phyloP scores from a whole-genome alignment of 2,329 filamentous ascomycete genomes.

The Penicillium verrucosum region DNA sequence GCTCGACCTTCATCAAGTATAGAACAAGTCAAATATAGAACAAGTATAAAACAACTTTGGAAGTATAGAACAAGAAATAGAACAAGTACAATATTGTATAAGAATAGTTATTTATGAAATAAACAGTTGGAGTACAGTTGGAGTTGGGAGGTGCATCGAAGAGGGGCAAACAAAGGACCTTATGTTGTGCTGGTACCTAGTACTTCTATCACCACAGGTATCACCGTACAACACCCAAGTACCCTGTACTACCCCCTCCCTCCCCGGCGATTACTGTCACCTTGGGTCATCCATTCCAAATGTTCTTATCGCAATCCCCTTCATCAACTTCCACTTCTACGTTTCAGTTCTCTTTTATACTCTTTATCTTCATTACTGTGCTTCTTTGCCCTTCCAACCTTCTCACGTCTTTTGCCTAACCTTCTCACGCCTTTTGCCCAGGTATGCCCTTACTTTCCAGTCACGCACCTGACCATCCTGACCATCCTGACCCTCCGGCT shows the following conservation, averaged over 20 bases:
- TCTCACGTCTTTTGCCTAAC: neutral
- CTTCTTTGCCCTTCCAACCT: neutral
- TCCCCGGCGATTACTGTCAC: neutral
- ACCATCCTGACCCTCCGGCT: constrained; percentile 3
- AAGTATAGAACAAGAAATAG: too few relatives aligned
- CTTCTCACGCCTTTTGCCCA: neutral
- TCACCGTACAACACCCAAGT: neutral
- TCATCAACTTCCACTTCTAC: neutral
- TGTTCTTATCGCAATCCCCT: constrained; percentile 1
- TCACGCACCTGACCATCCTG: neutral
- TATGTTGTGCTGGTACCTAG: neutral
- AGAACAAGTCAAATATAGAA: too few relatives aligned
- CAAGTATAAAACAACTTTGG: too few relatives aligned
- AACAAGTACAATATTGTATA: neutral
- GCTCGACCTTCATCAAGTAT: too few relatives aligned
- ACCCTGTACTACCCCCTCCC: constrained; percentile 6
- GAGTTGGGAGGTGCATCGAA: neutral
- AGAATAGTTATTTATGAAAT: neutral
- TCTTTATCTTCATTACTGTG: neutral
- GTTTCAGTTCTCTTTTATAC: neutral
- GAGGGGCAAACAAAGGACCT: neutral
- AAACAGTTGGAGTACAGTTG: neutral
- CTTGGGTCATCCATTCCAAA: constrained; percentile 6
- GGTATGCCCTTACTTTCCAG: neutral
- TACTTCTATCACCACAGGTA: neutral